Evolutionary conservation across 768 basidiomycete species (phyloP).

Genomic region (Pisolithus microcarpus): DNA sequence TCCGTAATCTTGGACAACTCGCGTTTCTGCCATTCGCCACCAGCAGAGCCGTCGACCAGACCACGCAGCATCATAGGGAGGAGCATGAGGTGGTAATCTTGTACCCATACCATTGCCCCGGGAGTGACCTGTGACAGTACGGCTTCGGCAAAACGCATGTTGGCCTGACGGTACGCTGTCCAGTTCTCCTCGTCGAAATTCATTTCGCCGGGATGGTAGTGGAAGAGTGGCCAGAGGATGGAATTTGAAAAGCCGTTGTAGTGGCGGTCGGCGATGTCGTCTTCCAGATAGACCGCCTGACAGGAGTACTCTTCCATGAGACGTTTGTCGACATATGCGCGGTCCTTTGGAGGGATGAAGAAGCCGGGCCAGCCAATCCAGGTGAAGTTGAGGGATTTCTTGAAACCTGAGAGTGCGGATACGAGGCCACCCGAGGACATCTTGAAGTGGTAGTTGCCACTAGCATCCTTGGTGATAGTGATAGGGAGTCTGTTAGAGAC

Average conservation of each 20-base stretch:
- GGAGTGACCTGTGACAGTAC: constrained; percentile 72
- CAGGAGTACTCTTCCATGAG: constrained; percentile 94
- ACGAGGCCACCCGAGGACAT: constrained; percentile 99
- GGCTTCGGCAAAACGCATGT: constrained; percentile 87
- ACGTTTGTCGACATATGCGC: constrained; percentile 84
- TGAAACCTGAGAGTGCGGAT: constrained; percentile 94
- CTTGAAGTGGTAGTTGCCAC: constrained; percentile 95
- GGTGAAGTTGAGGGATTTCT: constrained; percentile 95
- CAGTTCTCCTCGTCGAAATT: constrained; percentile 99
- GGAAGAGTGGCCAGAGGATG: constrained; percentile 98
- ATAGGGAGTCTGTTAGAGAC: constrained; percentile 94
- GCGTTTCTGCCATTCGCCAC: constrained; percentile 48
- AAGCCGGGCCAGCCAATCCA: constrained; percentile 97
- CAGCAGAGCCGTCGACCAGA: constrained; percentile 66
- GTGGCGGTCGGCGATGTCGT: constrained; percentile 96
- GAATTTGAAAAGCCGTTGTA: constrained; percentile 99
- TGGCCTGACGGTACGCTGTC: constrained; percentile 96
- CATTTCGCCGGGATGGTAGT: constrained; percentile 99
- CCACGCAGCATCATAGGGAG: constrained; percentile 92
- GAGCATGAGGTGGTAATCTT: constrained; percentile 97
- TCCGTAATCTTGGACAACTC: constrained; percentile 69
- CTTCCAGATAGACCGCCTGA: constrained; percentile 95
- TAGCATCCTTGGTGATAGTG: constrained; percentile 89
- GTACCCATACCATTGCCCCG: constrained; percentile 98
- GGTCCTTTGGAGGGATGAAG: constrained; percentile 89